These are phyloP conservation scores for Ophiostoma sp. DNA, from an alignment of 2,329 filamentous ascomycete species.

Conservation along the genomic window DNA sequence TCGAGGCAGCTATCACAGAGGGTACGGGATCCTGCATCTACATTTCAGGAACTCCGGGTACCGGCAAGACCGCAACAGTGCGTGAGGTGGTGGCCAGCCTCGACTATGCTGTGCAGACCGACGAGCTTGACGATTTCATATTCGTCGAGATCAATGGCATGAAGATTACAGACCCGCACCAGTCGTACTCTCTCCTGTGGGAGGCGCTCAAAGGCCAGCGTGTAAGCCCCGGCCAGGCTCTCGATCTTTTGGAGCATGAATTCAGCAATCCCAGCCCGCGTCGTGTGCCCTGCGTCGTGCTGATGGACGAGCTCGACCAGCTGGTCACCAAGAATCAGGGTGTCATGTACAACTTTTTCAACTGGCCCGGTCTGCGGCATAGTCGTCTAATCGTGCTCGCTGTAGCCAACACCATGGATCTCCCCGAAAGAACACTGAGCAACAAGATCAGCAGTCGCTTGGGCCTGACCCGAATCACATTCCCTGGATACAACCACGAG, in stretches of 20 bases:
- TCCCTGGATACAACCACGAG: constrained; percentile 93
- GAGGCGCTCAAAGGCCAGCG: constrained; percentile 90
- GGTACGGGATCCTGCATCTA: constrained; percentile 96
- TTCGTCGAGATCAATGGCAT: constrained; percentile 99
- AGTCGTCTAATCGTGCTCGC: constrained; percentile 92
- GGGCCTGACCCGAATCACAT: constrained; percentile 85
- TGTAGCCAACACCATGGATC: constrained; percentile 97
- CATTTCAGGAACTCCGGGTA: constrained; percentile 97
- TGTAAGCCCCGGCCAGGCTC: constrained; percentile 83
- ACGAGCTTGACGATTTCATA: constrained; percentile 96
- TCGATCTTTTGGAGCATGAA: constrained; percentile 85
- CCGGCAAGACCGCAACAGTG: constrained; percentile 95
- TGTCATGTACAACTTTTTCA: constrained; percentile 99
- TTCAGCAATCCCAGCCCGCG: constrained; percentile 88
- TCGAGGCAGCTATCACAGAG: constrained; percentile 89
- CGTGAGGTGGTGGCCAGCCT: constrained; percentile 87
- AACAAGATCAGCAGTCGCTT: constrained; percentile 97
- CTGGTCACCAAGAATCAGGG: constrained; percentile 96
- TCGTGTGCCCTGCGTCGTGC: constrained; percentile 86
- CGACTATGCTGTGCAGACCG: constrained; percentile 77
- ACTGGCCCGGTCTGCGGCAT: constrained; percentile 90
- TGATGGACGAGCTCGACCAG: constrained; percentile 98
- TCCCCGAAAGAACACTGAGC: constrained; percentile 89
- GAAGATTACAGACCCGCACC: constrained; percentile 97
- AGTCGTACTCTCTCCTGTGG: constrained; percentile 93